A percentile compares a stretch with the other conserved stretches of the same genome.
Conservation (phyloP, 495 filamentous ascomycete genomes). For the Pyrenula aspistea region DNA sequence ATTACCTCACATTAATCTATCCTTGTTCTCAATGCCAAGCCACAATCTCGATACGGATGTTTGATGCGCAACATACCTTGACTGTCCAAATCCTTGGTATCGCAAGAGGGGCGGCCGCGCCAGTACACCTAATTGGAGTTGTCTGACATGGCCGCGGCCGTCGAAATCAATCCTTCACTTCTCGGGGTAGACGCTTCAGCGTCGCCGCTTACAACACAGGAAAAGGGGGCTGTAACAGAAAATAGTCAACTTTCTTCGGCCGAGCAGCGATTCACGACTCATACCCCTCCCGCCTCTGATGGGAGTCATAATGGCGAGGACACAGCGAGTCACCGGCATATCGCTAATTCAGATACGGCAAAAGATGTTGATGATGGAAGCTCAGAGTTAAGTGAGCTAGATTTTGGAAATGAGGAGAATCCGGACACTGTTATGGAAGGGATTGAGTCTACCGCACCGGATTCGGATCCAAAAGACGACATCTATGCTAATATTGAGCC, state of each 20-base stretch:
- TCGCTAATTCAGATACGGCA: constrained; percentile 1
- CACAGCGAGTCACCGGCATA: background rate
- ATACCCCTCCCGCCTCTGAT: constrained; percentile 17
- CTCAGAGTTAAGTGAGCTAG: constrained; percentile 21
- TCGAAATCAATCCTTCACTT: background rate
- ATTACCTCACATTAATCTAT: no score
- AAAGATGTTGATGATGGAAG: constrained; percentile 11
- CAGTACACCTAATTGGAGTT: no score
- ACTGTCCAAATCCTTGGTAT: no score
- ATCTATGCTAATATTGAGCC: constrained; percentile 66
- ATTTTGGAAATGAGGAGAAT: constrained; percentile 21
- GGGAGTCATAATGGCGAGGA: constrained; percentile 9
- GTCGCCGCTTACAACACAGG: background rate
- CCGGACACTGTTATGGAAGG: background rate
- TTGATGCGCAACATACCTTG: no score
- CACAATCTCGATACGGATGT: no score
- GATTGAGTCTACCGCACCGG: background rate
- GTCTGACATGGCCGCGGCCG: background rate
- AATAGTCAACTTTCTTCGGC: background rate
- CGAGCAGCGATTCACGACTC: constrained; percentile 3
- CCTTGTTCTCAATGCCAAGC: no score
- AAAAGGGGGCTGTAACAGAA: background rate
- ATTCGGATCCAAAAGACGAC: constrained; percentile 7
- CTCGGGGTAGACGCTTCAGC: background rate
- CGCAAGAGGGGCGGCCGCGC: no score